These are phyloP conservation scores for Thozetella sp. DNA, from an alignment of 495 filamentous ascomycete genomes.

Conservation along the genomic window DNA sequence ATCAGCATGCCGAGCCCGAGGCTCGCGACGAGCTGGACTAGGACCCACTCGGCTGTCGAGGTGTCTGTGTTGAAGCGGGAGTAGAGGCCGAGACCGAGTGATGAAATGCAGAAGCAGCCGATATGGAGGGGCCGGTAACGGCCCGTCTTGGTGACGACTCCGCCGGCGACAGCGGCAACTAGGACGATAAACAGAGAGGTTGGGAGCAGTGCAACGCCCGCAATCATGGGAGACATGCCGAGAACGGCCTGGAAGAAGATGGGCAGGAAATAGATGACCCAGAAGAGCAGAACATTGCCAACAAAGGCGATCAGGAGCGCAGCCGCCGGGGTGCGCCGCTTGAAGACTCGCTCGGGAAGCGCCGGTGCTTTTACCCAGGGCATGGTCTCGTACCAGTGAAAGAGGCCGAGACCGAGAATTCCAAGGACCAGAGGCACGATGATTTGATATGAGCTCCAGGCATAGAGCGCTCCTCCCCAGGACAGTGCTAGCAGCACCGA, in stretches of 20 bases:
- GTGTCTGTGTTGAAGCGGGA: slow-evolving; percentile 24
- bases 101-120: slow-evolving; percentile 27
- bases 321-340: slow-evolving; percentile 7
- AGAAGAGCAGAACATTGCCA: slow-evolving; percentile 12
- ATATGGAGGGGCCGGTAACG: slow-evolving; percentile 37
- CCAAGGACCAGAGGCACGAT: slow-evolving; percentile 11
- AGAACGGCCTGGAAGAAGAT: slow-evolving; percentile 41
- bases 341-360: slow-evolving; percentile 9
- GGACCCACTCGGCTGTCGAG: slow-evolving; percentile 21
- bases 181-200: slow-evolving; percentile 20
- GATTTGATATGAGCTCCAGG: slow-evolving; percentile 8
- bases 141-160: slow-evolving; percentile 32
- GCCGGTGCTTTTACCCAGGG: slow-evolving; percentile 3
- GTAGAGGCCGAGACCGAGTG: slow-evolving; percentile 40
- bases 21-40: slow-evolving; percentile 17
- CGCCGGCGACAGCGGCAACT: slow-evolving; percentile 21
- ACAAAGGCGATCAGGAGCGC: slow-evolving; percentile 11
- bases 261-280: slow-evolving; percentile 36
- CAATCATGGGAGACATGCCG: slow-evolving; percentile 13
- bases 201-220: slow-evolving; percentile 35
- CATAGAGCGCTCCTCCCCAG: slow-evolving; percentile 1
- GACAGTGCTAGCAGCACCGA: slow-evolving; percentile 6
- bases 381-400: slow-evolving; percentile 7
- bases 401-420: background rate
- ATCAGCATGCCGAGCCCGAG: slow-evolving; percentile 24